Conservation (phyloP, 2,329 filamentous ascomycete genomes). For the Macrophomina tecta region DNA sequence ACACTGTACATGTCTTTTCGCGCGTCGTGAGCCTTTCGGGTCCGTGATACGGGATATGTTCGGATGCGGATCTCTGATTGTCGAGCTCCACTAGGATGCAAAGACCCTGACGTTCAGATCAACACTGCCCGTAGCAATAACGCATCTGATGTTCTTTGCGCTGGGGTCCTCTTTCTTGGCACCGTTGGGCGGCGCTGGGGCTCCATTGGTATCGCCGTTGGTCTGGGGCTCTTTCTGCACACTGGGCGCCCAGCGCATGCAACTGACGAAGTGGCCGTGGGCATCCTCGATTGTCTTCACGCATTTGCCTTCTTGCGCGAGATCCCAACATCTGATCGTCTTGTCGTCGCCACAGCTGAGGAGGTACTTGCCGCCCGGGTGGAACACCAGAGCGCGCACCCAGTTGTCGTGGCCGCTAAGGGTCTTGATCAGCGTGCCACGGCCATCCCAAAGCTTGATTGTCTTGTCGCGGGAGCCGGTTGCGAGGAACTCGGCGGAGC, state of each 20-base stretch:
- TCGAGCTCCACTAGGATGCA: slow-evolving; percentile 55
- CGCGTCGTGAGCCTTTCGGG: background rate
- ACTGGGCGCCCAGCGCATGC: slow-evolving; percentile 84
- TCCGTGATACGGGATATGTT: slow-evolving; percentile 9
- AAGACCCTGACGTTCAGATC: slow-evolving; percentile 82
- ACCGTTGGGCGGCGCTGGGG: slow-evolving; percentile 29
- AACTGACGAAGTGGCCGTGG: slow-evolving; percentile 85
- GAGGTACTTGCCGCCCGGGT: slow-evolving; percentile 89
- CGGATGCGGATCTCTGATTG: slow-evolving; percentile 13
- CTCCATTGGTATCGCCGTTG: slow-evolving; percentile 40
- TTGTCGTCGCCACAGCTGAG: slow-evolving; percentile 89
- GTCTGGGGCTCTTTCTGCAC: slow-evolving; percentile 65
- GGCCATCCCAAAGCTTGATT: slow-evolving; percentile 86
- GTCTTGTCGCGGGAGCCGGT: slow-evolving; percentile 90
- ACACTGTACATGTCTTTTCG: slow-evolving; percentile 6
- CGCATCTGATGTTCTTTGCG: slow-evolving; percentile 72
- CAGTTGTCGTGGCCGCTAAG: slow-evolving; percentile 92
- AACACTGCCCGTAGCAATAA: slow-evolving; percentile 86
- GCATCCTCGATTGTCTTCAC: slow-evolving; percentile 80
- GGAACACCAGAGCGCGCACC: slow-evolving; percentile 85
- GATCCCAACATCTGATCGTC: slow-evolving; percentile 91
- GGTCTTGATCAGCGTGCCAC: slow-evolving; percentile 84
- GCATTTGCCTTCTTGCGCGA: slow-evolving; percentile 86
- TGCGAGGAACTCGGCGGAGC: slow-evolving; percentile 84
- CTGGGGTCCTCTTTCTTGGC: slow-evolving; percentile 60